Conservation (phyloP, 495 filamentous ascomycete species). For the Delitschia confertaspora region DNA sequence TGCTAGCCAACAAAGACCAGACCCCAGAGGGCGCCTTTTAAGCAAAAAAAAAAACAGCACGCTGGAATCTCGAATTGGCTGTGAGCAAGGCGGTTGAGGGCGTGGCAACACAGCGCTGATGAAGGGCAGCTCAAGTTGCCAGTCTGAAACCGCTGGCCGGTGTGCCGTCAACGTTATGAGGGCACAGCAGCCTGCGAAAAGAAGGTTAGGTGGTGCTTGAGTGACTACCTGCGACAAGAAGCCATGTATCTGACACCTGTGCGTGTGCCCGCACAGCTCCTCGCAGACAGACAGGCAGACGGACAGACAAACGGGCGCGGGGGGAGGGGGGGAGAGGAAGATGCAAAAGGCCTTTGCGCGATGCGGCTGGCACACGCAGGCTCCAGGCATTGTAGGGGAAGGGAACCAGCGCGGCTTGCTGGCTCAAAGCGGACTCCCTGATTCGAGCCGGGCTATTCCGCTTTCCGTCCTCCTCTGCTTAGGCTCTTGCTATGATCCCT, state of each 20-base stretch:
- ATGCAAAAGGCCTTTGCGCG: slow-evolving; percentile 6
- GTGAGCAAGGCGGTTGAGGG: slow-evolving; percentile 10
- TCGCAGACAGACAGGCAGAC: neutral
- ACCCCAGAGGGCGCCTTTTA: slow-evolving; percentile 20
- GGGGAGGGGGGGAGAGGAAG: too few relatives aligned
- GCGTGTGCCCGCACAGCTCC: too few relatives aligned
- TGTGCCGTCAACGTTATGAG: slow-evolving; percentile 18
- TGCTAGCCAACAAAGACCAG: slow-evolving; percentile 22
- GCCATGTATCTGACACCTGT: slow-evolving; percentile 25
- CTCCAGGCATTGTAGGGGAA: slow-evolving; percentile 8
- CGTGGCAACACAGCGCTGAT: slow-evolving; percentile 12
- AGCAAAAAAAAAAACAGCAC: too few relatives aligned
- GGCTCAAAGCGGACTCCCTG: slow-evolving; percentile 7
- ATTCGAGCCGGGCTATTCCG: slow-evolving; percentile 26
- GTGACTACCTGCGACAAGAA: slow-evolving; percentile 20
- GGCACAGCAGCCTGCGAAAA: slow-evolving; percentile 21
- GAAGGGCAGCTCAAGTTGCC: neutral
- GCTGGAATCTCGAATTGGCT: slow-evolving; percentile 8
- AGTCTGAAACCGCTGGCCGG: slow-evolving; percentile 22
- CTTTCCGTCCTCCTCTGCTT: slow-evolving; percentile 10
- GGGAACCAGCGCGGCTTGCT: slow-evolving; percentile 12
- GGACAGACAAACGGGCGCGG: slow-evolving; percentile 7
- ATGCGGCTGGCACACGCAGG: slow-evolving; percentile 6
- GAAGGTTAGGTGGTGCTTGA: slow-evolving; percentile 16
- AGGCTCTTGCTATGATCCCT: slow-evolving; percentile 5